Percentiles rank a stretch among this genome's conserved stretches.
phyloP scores from a whole-genome alignment of 495 filamentous ascomycete genomes.

The Symbiotaphrina buchneri region DNA sequence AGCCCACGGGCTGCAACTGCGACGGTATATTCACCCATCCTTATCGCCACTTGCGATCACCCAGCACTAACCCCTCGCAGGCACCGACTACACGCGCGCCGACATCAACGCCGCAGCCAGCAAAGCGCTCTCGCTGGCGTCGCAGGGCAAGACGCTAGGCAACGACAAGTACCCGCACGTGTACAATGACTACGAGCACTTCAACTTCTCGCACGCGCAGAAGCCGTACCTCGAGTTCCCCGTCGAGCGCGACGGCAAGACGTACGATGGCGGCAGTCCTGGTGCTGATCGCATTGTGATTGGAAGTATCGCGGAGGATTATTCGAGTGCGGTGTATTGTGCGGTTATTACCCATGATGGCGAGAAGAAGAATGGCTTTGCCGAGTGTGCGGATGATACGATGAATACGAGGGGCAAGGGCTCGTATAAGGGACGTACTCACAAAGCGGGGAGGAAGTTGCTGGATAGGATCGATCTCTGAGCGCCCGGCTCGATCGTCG shows the following conservation, averaged over 20 bases:
- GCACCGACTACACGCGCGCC: conserved; percentile 5
- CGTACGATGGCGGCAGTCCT: conserved; percentile 6
- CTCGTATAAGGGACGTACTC: too few relatives aligned
- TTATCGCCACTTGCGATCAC: too few relatives aligned
- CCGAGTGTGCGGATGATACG: conserved; percentile 8
- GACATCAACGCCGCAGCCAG: conserved; percentile 7
- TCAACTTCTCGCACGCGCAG: conserved; percentile 9
- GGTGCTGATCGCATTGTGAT: conserved; percentile 11
- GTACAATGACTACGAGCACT: conserved; percentile 12
- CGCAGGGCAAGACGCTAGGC: conserved; percentile 8
- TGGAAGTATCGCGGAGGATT: conserved; percentile 9
- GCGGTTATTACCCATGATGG: conserved; percentile 9
- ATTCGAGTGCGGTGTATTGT: conserved; percentile 9
- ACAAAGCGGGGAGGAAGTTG: too few relatives aligned
- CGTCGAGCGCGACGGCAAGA: conserved; percentile 7
- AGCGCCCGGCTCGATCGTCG: too few relatives aligned
- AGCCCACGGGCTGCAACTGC: too few relatives aligned
- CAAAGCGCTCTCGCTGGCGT: conserved; percentile 7
- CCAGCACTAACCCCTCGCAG: too few relatives aligned
- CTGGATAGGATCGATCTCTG: too few relatives aligned
- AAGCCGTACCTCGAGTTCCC: conserved; percentile 12
- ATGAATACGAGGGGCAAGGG: too few relatives aligned
- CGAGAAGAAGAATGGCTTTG: conserved; percentile 8
- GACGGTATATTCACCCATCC: too few relatives aligned
- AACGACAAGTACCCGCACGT: conserved; percentile 11